Evolutionary conservation across 140 eudicot species (phyloP).

Genomic region (Oenanthe javanica): DNA sequence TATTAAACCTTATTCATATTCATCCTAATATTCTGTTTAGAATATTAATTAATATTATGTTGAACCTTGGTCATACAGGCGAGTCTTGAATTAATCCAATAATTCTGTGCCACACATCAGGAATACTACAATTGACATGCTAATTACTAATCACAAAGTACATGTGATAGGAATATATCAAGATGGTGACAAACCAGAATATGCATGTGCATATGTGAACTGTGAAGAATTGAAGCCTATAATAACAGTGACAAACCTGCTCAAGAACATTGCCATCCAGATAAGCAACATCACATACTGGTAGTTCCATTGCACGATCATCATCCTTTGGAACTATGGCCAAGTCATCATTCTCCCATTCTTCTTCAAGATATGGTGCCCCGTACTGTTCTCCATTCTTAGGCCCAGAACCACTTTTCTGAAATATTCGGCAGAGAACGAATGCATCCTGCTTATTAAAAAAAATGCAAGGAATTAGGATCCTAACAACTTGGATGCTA

Average conservation of each 20-base stretch:
- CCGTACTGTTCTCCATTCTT: conserved; percentile 88
- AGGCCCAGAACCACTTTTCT: conserved; percentile 88
- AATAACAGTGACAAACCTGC: conserved; percentile 79
- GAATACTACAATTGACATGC: too few species aligned
- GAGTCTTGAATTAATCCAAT: too few species aligned
- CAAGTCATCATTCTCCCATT: conserved; percentile 76
- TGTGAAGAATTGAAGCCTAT: too few species aligned
- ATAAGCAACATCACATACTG: conserved; percentile 54
- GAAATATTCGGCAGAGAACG: conserved; percentile 75
- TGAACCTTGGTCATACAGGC: neutral
- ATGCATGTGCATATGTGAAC: neutral
- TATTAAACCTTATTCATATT: neutral
- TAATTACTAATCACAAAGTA: neutral
- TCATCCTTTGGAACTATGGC: conserved; percentile 43
- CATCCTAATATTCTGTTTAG: neutral
- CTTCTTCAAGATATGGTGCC: conserved; percentile 84
- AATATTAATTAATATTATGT: neutral
- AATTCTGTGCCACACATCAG: too few species aligned
- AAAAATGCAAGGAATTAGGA: neutral
- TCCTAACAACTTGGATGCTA: neutral
- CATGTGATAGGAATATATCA: neutral
- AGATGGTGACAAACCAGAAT: neutral
- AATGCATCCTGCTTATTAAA: conserved; percentile 53
- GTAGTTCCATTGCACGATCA: conserved; percentile 42
- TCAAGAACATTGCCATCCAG: conserved; percentile 56